These are phyloP conservation scores for Tripterygium wilfordii DNA, from an alignment of 177 flowering plant genomes.

Conservation along the genomic window DNA sequence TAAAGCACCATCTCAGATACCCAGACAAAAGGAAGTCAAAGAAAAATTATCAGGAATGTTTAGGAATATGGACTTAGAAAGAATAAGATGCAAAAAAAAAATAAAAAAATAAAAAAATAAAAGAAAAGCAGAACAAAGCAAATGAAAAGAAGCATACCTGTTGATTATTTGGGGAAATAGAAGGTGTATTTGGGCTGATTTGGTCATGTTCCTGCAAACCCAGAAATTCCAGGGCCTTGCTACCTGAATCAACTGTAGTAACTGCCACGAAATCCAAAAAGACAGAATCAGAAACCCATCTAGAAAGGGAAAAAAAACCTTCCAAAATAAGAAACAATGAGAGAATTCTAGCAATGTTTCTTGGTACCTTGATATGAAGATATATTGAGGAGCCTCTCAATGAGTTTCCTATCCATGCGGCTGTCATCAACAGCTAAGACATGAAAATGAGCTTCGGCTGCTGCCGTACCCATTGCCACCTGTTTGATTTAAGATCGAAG, in stretches of 20 bases:
- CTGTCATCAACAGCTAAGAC: conserved; percentile 85
- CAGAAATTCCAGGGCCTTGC: conserved; percentile 67
- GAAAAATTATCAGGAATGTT: conserved; percentile 1
- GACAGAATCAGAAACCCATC: background rate
- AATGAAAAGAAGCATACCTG: conserved; percentile 28
- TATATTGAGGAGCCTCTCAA: conserved; percentile 68
- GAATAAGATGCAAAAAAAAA: no score
- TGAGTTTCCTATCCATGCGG: conserved; percentile 57
- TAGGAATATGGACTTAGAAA: conserved; percentile 1
- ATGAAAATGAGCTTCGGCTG: conserved; percentile 54
- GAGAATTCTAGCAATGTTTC: no score
- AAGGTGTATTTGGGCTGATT: conserved; percentile 21
- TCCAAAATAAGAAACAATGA: no score
- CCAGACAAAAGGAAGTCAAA: background rate
- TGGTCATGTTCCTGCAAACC: conserved; percentile 43
- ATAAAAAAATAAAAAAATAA: no score
- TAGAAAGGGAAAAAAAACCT: conserved; percentile 5
- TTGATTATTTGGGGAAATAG: conserved; percentile 31
- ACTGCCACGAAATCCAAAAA: conserved; percentile 26
- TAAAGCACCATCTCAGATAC: no score
- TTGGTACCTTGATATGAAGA: conserved; percentile 69
- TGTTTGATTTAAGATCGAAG: conserved; percentile 10
- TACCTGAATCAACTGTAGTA: conserved; percentile 79
- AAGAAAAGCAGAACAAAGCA: conserved; percentile 2
- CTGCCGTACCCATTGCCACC: conserved; percentile 33